phyloP scores from a whole-genome alignment of 2,329 filamentous ascomycete species.

The Macrophomina pseudophaseolina region DNA sequence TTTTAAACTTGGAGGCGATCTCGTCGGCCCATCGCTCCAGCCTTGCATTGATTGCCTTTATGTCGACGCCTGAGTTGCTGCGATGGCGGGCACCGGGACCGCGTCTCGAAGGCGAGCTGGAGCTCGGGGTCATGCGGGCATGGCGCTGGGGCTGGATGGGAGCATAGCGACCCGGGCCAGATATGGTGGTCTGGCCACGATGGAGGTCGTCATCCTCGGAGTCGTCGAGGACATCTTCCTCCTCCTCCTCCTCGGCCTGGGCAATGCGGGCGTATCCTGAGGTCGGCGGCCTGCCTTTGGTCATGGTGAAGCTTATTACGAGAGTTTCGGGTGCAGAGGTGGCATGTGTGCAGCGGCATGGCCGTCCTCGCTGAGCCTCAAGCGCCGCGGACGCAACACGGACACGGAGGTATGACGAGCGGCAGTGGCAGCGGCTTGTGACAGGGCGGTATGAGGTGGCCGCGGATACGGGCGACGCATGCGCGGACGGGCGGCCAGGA shows the following conservation, averaged over 20 bases:
- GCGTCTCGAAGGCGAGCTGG: constrained; percentile 42
- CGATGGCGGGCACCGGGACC: constrained; percentile 55
- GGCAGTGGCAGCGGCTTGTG: constrained; percentile 10
- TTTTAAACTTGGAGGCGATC: constrained; percentile 96
- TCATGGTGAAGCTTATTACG: constrained; percentile 34
- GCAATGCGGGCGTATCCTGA: constrained; percentile 59
- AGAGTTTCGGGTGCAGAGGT: neutral
- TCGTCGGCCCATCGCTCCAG: constrained; percentile 97
- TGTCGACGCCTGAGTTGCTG: constrained; percentile 89
- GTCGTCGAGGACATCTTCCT: constrained; percentile 46
- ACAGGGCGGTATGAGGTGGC: constrained; percentile 3
- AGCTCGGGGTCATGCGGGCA: constrained; percentile 50
- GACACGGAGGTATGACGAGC: constrained; percentile 24
- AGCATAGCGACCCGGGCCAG: constrained; percentile 46
- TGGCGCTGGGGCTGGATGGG: constrained; percentile 53
- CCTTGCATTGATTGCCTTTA: constrained; percentile 96
- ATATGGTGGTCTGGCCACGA: constrained; percentile 41
- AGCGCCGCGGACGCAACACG: neutral
- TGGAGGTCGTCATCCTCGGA: constrained; percentile 43
- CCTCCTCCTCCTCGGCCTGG: constrained; percentile 58
- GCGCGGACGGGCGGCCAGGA: neutral
- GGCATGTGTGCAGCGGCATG: constrained; percentile 20
- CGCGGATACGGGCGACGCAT: neutral
- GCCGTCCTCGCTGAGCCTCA: constrained; percentile 18
- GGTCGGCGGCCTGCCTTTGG: constrained; percentile 44